Evolutionary conservation across 2,329 filamentous ascomycete species (phyloP).

Genomic region (Graphium sp.): DNA sequence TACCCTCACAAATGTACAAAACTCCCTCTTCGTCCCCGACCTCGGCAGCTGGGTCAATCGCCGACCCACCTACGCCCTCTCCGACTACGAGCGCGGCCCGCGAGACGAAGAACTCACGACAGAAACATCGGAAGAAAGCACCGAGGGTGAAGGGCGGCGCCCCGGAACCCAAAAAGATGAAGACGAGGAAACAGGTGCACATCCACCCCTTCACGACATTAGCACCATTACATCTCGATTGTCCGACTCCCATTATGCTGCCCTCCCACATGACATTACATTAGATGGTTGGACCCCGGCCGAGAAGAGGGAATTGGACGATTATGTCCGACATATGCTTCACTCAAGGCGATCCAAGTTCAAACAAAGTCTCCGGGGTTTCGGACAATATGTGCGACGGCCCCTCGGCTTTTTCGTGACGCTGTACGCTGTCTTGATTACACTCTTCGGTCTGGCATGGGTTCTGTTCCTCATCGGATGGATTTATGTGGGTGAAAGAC

Average conservation of each 20-base stretch:
- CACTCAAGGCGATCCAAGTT: constrained; percentile 68
- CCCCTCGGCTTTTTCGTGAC: constrained; percentile 74
- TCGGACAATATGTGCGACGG: constrained; percentile 59
- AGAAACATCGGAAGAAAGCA: constrained; percentile 9
- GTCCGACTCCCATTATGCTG: constrained; percentile 58
- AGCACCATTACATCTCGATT: constrained; percentile 51
- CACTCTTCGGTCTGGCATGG: constrained; percentile 73
- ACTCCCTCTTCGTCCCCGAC: constrained; percentile 73
- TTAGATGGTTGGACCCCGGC: constrained; percentile 60
- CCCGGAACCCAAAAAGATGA: constrained; percentile 17
- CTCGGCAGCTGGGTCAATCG: constrained; percentile 63
- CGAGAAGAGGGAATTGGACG: constrained; percentile 64
- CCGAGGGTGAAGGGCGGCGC: constrained; percentile 5
- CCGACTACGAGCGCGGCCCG: constrained; percentile 19
- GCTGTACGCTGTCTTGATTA: constrained; percentile 68
- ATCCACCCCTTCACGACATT: too few relatives aligned
- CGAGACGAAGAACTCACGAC: too few relatives aligned
- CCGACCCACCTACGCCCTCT: constrained; percentile 61
- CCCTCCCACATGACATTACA: constrained; percentile 56
- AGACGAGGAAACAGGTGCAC: too few relatives aligned
- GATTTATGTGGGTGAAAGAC: constrained; percentile 64
- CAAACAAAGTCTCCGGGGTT: constrained; percentile 64
- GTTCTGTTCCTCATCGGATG: constrained; percentile 83
- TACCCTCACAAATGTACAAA: constrained; percentile 77
- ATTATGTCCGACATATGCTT: constrained; percentile 75